Conservation (phyloP, 331 rosid genomes). For the Pyracantha coccinea region DNA sequence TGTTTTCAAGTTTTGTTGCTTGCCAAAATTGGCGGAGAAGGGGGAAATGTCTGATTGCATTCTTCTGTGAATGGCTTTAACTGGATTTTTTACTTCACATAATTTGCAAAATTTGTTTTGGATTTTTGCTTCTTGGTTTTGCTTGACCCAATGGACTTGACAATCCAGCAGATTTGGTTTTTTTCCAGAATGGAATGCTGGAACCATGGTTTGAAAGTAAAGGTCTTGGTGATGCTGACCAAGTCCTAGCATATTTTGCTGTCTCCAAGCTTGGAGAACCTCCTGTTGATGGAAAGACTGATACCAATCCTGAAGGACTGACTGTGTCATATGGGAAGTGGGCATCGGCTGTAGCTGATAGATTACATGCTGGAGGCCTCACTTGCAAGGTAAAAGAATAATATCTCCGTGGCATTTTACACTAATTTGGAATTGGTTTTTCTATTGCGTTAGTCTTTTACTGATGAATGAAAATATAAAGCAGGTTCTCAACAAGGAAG, state of each 20-base stretch:
- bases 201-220: constrained; percentile 86
- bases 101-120: not conserved
- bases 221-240: constrained; percentile 57
- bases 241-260: constrained; percentile 90
- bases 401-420: not conserved
- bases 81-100: not conserved
- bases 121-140: not conserved
- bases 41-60: not conserved
- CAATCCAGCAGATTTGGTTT: constrained; percentile 85
- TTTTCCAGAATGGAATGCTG: constrained; percentile 98
- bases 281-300: constrained; percentile 82
- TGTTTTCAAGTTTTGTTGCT: not conserved
- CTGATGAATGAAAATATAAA: not conserved
- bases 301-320: constrained; percentile 91
- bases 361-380: constrained; percentile 73
- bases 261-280: constrained; percentile 88
- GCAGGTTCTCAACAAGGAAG: constrained; percentile 74
- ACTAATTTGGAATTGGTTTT: not conserved
- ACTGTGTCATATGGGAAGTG: constrained; percentile 90
- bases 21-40: not conserved
- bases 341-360: constrained; percentile 65
- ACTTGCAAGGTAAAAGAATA: constrained; percentile 66
- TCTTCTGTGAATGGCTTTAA: not conserved
- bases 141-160: constrained; percentile 19
- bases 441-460: not conserved